Base-by-base conservation (phyloP, 768 basidiomycete species). In the Paxillus involutus region DNA sequence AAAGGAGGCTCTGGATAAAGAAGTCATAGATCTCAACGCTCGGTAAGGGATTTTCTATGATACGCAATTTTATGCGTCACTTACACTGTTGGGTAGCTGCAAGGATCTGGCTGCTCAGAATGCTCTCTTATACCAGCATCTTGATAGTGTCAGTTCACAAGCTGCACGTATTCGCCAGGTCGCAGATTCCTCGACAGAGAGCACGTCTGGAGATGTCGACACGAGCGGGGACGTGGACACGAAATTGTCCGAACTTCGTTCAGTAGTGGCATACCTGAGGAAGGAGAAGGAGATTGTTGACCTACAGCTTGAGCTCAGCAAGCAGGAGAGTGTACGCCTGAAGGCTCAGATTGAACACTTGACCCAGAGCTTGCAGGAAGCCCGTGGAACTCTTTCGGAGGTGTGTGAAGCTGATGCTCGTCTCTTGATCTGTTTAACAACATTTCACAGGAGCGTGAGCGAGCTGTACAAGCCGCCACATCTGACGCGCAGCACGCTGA, bases 201-300 rank as follows among this genome's bases (percentile, higher is more conserved):
- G 69, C 19, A 57, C 71, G 13, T 56, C 73, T 13, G 76, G 66
- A 5, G 84, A 82, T 42, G 73, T 60, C 19, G 82, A 82, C 17
- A 63, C 69, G 0, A 53, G 71, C 9, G 83, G 77, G 16, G 83
- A 85, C 55, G 62, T 73, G 3, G 88, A 89, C 57, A 76, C 77
- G 2, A 87, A 90, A 64, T 59, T 89, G 10, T 76, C 86, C 0
- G 90, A 92, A 59, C 71, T 93, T 19, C 86, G 88, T 29, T 81
- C 87, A 16, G 86, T 93, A 26, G 85, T 94, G 41, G 79, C 85
- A 3, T 94, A 90, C 69, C 74, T 95, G 33, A 81, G 93, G 40
- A 91, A 88, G 64, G 93, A 94, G 77, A 94, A 95, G 72, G 91
- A 94, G 66, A 92, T 95, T 49, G 87, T 91, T 43, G 92, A 95